phyloP scores from a whole-genome alignment of 225 moss, liverwort and hornwort species.

The Bryum argenteum region DNA sequence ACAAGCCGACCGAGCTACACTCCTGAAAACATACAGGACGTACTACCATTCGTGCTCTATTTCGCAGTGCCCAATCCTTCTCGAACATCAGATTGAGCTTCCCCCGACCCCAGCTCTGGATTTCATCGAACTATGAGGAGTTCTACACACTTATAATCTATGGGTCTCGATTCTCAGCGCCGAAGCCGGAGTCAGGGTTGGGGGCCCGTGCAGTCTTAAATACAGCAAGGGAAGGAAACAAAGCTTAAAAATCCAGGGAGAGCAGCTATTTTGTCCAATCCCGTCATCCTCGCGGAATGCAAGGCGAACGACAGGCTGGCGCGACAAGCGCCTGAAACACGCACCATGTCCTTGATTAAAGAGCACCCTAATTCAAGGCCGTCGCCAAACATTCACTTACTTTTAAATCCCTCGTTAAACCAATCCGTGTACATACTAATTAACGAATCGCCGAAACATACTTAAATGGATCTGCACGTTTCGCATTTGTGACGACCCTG shows the following conservation, averaged over 20 bases:
- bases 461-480: not conserved
- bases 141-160: too few species aligned
- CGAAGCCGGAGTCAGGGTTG: not conserved
- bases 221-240: not conserved
- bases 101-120: too few species aligned
- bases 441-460: too few species aligned
- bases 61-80: too few species aligned
- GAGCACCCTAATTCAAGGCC: not conserved
- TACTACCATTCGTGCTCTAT: too few species aligned
- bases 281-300: not conserved
- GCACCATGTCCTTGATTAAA: not conserved
- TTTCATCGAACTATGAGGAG: not conserved
- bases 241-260: not conserved
- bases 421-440: too few species aligned
- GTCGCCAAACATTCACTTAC: too few species aligned
- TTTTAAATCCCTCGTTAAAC: too few species aligned
- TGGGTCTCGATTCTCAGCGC: too few species aligned
- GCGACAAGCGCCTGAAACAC: not conserved
- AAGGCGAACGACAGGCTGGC: not conserved
- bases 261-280: not conserved
- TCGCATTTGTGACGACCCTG: not conserved
- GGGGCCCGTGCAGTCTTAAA: not conserved
- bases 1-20: too few species aligned
- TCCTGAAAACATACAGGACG: too few species aligned
- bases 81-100: too few species aligned